Conservation (phyloP, 164 flowering plant species). For the Vitis labrusca region DNA sequence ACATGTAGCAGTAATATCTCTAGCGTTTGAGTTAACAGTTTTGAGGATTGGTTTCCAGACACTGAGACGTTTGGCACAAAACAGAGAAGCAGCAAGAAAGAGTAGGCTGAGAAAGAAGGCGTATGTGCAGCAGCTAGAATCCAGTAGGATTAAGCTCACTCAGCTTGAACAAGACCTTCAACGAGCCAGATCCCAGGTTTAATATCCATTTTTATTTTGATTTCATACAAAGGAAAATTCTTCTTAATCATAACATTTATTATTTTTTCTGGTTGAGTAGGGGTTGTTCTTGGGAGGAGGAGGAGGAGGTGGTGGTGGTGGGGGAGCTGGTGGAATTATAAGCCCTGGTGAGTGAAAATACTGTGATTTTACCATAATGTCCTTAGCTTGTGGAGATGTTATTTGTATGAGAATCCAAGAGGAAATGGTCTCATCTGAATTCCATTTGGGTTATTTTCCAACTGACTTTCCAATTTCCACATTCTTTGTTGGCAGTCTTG, state of each 20-base stretch:
- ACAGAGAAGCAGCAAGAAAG: conserved; percentile 97
- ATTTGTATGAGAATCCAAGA: too few species aligned
- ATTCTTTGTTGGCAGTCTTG: too few species aligned
- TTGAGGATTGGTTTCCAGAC: conserved; percentile 48
- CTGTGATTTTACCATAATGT: background rate
- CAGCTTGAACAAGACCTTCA: conserved; percentile 96
- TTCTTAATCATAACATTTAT: background rate
- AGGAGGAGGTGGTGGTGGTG: conserved; percentile 47
- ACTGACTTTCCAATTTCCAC: too few species aligned
- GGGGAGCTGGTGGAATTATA: conserved; percentile 52
- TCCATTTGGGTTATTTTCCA: too few species aligned
- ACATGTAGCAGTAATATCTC: background rate
- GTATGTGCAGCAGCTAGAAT: conserved; percentile 93
- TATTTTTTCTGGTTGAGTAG: conserved; percentile 17
- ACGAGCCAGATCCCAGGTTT: conserved; percentile 87
- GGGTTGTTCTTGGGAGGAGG: conserved; percentile 68
- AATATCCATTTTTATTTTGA: conserved; percentile 1
- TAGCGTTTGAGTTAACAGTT: background rate
- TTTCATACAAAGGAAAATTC: too few species aligned
- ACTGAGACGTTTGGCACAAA: conserved; percentile 91
- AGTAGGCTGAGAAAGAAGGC: conserved; percentile 96
- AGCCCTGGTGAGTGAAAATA: conserved; percentile 57
- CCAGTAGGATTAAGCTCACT: conserved; percentile 84
- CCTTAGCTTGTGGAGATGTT: background rate
- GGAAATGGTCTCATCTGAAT: too few species aligned